Percentiles rank a stretch among this genome's conserved stretches.
Evolutionary conservation across 352 stramenopile genomes (phyloP).

Genomic region (Globisporangium acanthophoron): DNA sequence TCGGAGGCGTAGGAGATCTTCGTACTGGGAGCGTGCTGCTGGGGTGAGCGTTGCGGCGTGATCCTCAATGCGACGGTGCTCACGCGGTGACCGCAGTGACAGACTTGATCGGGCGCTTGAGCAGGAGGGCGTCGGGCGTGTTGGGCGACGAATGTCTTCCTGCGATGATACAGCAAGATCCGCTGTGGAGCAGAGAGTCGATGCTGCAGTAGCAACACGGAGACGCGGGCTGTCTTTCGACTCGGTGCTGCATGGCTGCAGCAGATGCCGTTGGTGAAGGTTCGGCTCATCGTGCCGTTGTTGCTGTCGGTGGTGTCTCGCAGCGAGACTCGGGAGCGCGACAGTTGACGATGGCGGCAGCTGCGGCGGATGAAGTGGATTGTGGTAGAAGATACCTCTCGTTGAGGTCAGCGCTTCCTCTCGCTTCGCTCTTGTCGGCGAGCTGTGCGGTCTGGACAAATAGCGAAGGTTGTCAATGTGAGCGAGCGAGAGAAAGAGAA

Average conservation of each 20-base stretch:
- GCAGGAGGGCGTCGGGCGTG: conserved; percentile 3
- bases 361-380: conserved; percentile 16
- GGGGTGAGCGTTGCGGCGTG: not conserved
- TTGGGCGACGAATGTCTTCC: not conserved
- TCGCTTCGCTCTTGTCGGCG: conserved; percentile 2
- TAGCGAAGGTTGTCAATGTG: not conserved
- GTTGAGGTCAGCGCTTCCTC: not conserved
- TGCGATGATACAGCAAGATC: not conserved
- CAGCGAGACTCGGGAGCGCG: conserved; percentile 8
- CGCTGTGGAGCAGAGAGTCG: not conserved
- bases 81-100: not conserved
- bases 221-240: no score
- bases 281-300: not conserved
- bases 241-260: not conserved
- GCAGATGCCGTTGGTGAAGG: not conserved
- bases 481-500: not conserved
- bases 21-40: not conserved
- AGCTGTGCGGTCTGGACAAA: not conserved
- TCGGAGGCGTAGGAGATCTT: not conserved
- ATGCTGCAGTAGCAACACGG: not conserved
- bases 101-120: not conserved
- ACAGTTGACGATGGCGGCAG: conserved; percentile 18
- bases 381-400: conserved; percentile 27
- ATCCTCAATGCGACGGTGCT: not conserved
- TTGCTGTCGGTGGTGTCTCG: conserved; percentile 1